These are phyloP conservation scores for Dendrothele bispora DNA, from an alignment of 768 basidiomycete species.

Conservation along the genomic window DNA sequence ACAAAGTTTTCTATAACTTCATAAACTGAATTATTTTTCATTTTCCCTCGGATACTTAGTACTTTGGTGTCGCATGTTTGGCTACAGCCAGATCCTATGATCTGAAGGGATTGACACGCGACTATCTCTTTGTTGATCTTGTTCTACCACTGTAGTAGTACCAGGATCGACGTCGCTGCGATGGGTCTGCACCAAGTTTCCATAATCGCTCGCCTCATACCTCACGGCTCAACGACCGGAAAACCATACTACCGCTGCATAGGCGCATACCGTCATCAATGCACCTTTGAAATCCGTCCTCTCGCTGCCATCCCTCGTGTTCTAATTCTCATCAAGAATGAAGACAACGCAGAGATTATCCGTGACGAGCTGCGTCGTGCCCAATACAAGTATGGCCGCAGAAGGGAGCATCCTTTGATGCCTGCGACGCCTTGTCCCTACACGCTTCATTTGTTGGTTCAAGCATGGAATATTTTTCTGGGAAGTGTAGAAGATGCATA, in stretches of 20 bases:
- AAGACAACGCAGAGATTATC: slow-evolving; percentile 35
- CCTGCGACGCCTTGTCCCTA: slow-evolving; percentile 32
- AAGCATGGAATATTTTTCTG: slow-evolving; percentile 29
- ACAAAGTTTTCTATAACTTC: too few relatives aligned
- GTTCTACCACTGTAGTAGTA: too few relatives aligned
- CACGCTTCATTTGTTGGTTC: slow-evolving; percentile 26
- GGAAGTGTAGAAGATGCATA: slow-evolving; percentile 20
- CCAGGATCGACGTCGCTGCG: too few relatives aligned
- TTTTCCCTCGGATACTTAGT: too few relatives aligned
- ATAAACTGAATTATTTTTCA: too few relatives aligned
- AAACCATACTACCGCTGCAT: slow-evolving; percentile 37
- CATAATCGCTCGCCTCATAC: slow-evolving; percentile 33
- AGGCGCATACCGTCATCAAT: slow-evolving; percentile 39
- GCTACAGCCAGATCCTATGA: too few relatives aligned
- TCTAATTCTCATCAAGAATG: slow-evolving; percentile 31
- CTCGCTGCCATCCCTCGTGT: slow-evolving; percentile 31
- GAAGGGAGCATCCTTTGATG: slow-evolving; percentile 11
- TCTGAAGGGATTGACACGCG: too few relatives aligned
- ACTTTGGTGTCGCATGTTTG: too few relatives aligned
- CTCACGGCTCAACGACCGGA: slow-evolving; percentile 15
- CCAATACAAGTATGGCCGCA: slow-evolving; percentile 27
- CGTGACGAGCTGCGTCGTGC: slow-evolving; percentile 31
- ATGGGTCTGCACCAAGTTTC: slow-evolving; percentile 43
- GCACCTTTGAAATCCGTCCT: slow-evolving; percentile 36
- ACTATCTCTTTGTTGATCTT: too few relatives aligned